phyloP scores from a whole-genome alignment of 2,329 filamentous ascomycete genomes.

The Cryoendolithus antarcticus region DNA sequence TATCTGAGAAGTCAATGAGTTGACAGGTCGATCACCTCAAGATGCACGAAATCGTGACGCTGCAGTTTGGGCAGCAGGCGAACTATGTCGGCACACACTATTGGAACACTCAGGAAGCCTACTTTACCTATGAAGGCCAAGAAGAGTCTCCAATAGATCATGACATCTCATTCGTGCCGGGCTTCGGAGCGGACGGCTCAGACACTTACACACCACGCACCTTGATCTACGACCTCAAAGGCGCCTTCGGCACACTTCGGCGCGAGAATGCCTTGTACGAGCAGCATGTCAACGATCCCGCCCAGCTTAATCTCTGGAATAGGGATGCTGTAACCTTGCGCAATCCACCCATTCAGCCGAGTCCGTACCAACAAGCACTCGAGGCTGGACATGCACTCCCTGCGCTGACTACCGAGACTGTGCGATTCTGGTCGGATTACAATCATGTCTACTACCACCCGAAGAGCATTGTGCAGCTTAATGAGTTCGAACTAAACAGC shows the following conservation, averaged over 20 bases:
- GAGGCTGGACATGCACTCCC: constrained; percentile 56
- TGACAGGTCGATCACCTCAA: neutral
- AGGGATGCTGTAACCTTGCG: constrained; percentile 56
- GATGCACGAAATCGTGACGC: constrained; percentile 91
- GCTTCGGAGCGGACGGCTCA: constrained; percentile 66
- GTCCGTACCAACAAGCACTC: constrained; percentile 66
- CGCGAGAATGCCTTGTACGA: constrained; percentile 86
- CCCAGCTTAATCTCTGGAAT: constrained; percentile 39
- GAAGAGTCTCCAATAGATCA: constrained; percentile 60
- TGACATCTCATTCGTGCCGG: constrained; percentile 78
- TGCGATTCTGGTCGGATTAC: constrained; percentile 97
- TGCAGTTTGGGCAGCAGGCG: constrained; percentile 84
- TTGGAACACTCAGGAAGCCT: constrained; percentile 97
- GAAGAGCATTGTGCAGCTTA: constrained; percentile 71
- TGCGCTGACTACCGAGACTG: constrained; percentile 52
- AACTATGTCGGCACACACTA: constrained; percentile 95
- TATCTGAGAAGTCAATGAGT: no score
- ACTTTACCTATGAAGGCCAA: constrained; percentile 76
- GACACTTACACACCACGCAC: constrained; percentile 90
- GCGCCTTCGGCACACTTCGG: constrained; percentile 75
- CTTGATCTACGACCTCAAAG: constrained; percentile 89
- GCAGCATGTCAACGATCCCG: constrained; percentile 29
- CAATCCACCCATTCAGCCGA: constrained; percentile 54
- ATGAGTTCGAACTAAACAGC: constrained; percentile 76
- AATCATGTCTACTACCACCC: constrained; percentile 89